Base-by-base conservation (phyloP, 2,329 filamentous ascomycete genomes). In the Zymoseptoria crescenta region DNA sequence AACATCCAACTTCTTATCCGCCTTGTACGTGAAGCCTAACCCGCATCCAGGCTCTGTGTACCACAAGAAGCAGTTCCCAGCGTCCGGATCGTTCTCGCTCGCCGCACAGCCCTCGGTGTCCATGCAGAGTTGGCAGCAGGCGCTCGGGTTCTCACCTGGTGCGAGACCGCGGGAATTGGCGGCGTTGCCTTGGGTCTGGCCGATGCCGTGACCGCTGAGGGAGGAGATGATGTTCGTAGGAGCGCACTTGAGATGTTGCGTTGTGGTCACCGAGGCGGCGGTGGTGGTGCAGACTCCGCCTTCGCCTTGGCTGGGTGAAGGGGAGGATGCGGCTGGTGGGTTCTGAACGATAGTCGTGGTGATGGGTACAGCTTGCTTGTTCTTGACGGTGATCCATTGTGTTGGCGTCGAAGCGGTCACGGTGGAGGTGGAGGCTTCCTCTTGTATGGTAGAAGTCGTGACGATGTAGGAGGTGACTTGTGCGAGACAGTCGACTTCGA, bases 31-130 rank as follows among this genome's bases (percentile, higher is more conserved):
- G 55, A 68, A 65, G 1, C 64, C 67, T 6, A 65, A 49, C 24
- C 67, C 67, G 54, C 66, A 67, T 13, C 62, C 57, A 16, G 65
- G 65, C 21, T 52, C 49, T 2, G 64, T 68, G 54, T 65, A 69
- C 62, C 62, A 68, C 60, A 69, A 30, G 52, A 69, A 69, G 59
- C 67, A 69, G 56, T 69, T 69, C 2, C 62, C 64, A 2, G 67
- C 67, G 49, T 65, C 62, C 53, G 59, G 61, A 52, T 69, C 67
- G 28, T 65, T 64, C 51, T 67, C 64, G 29, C 61, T 66, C 19
- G 67, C 65, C 8, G 67, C 67, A 52, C 67, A 69, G 28, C 49
- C 59, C 7, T 62, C 62, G 6, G 64, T 65, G 48, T 68, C 65
- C 7, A 68, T 57, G 55, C 67, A 69, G 27, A 65, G 52, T 49